These are phyloP conservation scores for Mrakia gelida DNA, from an alignment of 768 basidiomycete species.

Conservation along the genomic window DNA sequence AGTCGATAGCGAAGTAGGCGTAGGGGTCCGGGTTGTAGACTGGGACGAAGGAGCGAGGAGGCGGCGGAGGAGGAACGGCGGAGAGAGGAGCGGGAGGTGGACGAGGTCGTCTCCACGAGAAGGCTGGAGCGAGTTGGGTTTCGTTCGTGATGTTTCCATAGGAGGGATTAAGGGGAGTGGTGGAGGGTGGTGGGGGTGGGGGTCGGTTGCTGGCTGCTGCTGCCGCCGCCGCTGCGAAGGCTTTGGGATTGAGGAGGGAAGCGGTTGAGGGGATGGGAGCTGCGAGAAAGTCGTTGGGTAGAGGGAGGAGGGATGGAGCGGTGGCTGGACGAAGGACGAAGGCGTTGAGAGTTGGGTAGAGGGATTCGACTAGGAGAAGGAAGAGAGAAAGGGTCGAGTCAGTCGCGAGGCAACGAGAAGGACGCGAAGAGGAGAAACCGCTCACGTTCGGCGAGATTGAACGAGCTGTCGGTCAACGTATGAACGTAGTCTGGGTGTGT, in stretches of 20 bases:
- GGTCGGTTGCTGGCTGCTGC: neutral
- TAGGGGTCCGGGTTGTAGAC: neutral
- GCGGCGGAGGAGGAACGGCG: neutral
- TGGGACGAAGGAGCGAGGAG: neutral
- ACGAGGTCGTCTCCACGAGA: neutral
- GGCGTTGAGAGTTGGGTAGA: constrained; percentile 17
- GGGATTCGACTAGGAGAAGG: constrained; percentile 7
- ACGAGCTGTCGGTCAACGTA: constrained; percentile 18
- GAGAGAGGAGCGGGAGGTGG: neutral
- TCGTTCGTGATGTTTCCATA: neutral
- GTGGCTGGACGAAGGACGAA: neutral
- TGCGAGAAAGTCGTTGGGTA: constrained; percentile 13
- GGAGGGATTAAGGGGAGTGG: neutral
- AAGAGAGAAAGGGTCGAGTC: neutral
- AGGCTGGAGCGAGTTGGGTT: neutral
- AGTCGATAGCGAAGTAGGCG: constrained; percentile 12
- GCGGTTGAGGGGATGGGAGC: neutral
- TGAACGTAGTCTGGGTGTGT: constrained; percentile 12
- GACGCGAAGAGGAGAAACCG: neutral
- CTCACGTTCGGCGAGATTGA: constrained; percentile 14
- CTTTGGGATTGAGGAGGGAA: neutral
- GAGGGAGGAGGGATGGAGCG: neutral
- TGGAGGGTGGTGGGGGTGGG: neutral
- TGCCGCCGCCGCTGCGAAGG: neutral
- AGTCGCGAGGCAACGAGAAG: neutral